Evolutionary conservation across 352 stramenopile genomes (phyloP).

Genomic region (Globisporangium middletonii): DNA sequence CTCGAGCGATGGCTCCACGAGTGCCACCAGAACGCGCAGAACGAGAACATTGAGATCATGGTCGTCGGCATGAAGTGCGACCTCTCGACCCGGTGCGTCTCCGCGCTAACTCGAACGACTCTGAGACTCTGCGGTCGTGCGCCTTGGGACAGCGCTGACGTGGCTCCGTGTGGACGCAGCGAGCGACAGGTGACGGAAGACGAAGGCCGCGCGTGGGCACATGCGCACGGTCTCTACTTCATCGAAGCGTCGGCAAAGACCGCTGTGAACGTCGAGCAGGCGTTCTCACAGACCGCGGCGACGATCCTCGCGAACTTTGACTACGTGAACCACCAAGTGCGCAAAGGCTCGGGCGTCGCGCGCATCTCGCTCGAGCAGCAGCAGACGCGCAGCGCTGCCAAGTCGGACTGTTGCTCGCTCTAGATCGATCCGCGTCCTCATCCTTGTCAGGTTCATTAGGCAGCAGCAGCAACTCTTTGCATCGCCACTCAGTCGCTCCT

Average conservation of each 20-base stretch:
- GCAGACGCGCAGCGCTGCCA: constrained; percentile 13
- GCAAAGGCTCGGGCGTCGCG: constrained; percentile 29
- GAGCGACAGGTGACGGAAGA: constrained; percentile 61
- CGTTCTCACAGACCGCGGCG: constrained; percentile 58
- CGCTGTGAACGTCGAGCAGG: constrained; percentile 73
- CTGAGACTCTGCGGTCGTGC: too few species aligned
- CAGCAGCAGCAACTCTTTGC: too few species aligned
- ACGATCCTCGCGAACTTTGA: constrained; percentile 79
- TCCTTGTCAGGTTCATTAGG: too few species aligned
- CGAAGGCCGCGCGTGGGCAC: constrained; percentile 60
- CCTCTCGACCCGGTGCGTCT: constrained; percentile 26
- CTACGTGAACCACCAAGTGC: constrained; percentile 52
- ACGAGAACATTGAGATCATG: constrained; percentile 80
- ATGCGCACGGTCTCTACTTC: constrained; percentile 64
- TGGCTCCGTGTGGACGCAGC: constrained; percentile 1
- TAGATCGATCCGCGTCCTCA: neutral
- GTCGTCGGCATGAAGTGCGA: constrained; percentile 86
- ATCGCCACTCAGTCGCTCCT: neutral
- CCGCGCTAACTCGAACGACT: too few species aligned
- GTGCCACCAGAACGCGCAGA: constrained; percentile 82
- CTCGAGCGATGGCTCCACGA: constrained; percentile 74
- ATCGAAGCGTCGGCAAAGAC: constrained; percentile 84
- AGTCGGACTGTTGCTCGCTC: constrained; percentile 35
- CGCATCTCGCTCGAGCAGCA: constrained; percentile 34
- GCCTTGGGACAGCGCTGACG: too few species aligned